Conservation (phyloP, 2,329 filamentous ascomycete genomes). For the Aspergillus unguis region DNA sequence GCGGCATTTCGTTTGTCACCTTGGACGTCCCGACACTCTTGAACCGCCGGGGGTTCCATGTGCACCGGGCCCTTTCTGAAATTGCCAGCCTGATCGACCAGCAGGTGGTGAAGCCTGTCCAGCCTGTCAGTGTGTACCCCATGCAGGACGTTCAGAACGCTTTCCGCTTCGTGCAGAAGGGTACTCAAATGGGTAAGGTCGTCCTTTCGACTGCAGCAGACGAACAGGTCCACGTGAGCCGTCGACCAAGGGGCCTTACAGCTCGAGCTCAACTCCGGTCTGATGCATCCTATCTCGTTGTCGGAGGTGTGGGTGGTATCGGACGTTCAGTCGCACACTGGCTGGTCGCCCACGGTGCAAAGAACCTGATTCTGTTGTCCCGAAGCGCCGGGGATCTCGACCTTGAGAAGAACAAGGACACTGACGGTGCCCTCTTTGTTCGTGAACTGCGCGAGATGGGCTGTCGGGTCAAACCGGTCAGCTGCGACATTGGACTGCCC, state of each 20-base stretch:
- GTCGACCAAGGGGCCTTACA: not conserved
- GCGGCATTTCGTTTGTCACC: not conserved
- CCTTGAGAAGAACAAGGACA: not conserved
- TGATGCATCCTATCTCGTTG: slow-evolving; percentile 16
- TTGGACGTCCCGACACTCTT: not conserved
- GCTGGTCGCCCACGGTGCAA: slow-evolving; percentile 15
- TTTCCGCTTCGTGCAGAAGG: slow-evolving; percentile 32
- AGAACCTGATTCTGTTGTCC: slow-evolving; percentile 8
- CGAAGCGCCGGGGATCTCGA: not conserved
- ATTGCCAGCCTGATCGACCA: slow-evolving; percentile 1
- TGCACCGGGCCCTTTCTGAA: not conserved
- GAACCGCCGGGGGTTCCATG: not conserved
- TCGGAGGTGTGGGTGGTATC: slow-evolving; percentile 19
- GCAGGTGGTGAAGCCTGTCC: slow-evolving; percentile 6
- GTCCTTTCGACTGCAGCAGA: slow-evolving; percentile 15
- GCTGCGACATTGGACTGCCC: not conserved
- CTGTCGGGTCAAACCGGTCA: not conserved
- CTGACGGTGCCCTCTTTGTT: not conserved
- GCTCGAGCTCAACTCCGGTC: not conserved
- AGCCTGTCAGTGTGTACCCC: slow-evolving; percentile 4
- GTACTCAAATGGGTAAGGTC: slow-evolving; percentile 40
- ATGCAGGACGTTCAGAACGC: slow-evolving; percentile 19
- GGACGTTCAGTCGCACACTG: slow-evolving; percentile 11
- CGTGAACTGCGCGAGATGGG: not conserved
- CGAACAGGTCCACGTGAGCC: not conserved